phyloP scores from a whole-genome alignment of 805 yeast species.

The Starmerella etchellsii region DNA sequence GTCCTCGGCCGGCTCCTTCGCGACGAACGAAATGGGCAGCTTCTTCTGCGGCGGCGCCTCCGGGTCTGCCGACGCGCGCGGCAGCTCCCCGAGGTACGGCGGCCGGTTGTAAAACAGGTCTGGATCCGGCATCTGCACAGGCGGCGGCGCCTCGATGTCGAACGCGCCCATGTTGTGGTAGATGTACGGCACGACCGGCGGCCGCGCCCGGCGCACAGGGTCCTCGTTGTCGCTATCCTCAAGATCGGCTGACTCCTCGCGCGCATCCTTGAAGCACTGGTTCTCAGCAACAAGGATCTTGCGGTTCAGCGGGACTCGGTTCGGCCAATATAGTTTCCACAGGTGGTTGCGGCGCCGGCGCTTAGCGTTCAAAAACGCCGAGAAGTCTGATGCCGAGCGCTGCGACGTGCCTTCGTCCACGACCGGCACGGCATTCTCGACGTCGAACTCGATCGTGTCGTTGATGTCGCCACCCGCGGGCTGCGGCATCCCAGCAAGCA shows the following conservation, averaged over 20 bases:
- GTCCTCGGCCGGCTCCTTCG: no score
- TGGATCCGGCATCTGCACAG: constrained; percentile 23
- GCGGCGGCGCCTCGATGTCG: constrained; percentile 18
- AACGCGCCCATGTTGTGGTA: constrained; percentile 19
- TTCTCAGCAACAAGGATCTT: constrained; percentile 16
- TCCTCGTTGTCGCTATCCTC: constrained; percentile 20
- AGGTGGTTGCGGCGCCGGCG: constrained; percentile 23
- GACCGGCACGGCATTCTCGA: constrained; percentile 5
- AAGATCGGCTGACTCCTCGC: constrained; percentile 15
- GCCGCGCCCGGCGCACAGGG: constrained; percentile 10
- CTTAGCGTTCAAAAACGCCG: constrained; percentile 20
- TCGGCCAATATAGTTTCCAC: constrained; percentile 28
- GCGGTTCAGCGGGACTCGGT: constrained; percentile 16
- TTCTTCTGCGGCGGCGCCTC: constrained; percentile 1
- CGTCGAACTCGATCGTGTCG: constrained; percentile 15
- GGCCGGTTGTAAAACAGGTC: constrained; percentile 6
- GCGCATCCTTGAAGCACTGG: constrained; percentile 20
- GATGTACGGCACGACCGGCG: constrained; percentile 16
- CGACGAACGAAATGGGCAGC: constrained; percentile 1
- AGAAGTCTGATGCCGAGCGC: constrained; percentile 19
- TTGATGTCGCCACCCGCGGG: constrained; percentile 22
- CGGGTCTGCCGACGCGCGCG: constrained; percentile 1
- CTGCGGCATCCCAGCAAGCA: constrained; percentile 16
- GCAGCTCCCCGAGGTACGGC: not conserved
- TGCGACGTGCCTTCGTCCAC: constrained; percentile 22